These are phyloP conservation scores for Moringa oleifera DNA, from an alignment of 345 rosid species.

Conservation along the genomic window DNA sequence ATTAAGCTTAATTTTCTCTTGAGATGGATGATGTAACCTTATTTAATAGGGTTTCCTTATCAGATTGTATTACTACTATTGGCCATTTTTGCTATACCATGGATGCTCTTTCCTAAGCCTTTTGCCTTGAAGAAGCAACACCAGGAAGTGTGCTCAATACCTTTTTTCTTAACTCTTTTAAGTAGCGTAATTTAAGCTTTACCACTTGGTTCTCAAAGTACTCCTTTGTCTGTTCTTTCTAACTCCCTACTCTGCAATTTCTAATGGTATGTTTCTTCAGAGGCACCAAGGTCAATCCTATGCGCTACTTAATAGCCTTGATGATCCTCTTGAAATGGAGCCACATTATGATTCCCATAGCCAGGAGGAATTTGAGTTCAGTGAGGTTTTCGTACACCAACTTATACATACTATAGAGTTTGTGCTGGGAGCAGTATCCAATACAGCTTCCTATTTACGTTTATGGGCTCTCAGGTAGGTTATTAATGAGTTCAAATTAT, in stretches of 20 bases:
- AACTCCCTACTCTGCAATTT: background rate
- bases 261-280: slow-evolving; percentile 17
- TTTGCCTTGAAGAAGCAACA: slow-evolving; percentile 58
- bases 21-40: background rate
- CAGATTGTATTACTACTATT: slow-evolving; percentile 45
- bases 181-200: no score
- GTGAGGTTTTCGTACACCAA: slow-evolving; percentile 65
- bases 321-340: slow-evolving; percentile 47
- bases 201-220: background rate
- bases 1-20: slow-evolving; percentile 1
- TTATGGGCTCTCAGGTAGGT: slow-evolving; percentile 68
- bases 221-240: background rate
- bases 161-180: slow-evolving; percentile 11
- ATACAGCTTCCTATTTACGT: slow-evolving; percentile 64
- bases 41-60: slow-evolving; percentile 5
- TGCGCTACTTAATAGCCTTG: slow-evolving; percentile 27
- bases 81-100: slow-evolving; percentile 58
- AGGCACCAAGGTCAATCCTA: slow-evolving; percentile 53
- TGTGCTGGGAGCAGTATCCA: slow-evolving; percentile 66
- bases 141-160: slow-evolving; percentile 33
- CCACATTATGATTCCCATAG: slow-evolving; percentile 26
- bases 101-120: slow-evolving; percentile 74
- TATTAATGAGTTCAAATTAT: background rate
- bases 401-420: slow-evolving; percentile 65
- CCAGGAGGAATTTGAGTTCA: slow-evolving; percentile 63